Evolutionary conservation across 352 stramenopile genomes (phyloP).

Genomic region (Pythium monospermum): DNA sequence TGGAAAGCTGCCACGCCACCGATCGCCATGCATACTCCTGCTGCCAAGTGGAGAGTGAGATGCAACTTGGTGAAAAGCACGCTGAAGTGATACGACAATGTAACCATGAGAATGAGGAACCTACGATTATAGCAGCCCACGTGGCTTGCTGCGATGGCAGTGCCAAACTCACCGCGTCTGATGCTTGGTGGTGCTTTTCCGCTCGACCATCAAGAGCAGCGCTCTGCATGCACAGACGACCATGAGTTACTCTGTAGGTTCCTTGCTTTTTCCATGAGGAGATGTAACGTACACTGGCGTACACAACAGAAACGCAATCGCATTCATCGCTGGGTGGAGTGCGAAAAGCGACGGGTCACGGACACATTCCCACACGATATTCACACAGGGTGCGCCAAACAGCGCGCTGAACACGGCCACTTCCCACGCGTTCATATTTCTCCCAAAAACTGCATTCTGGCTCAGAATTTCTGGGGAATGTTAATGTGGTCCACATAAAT

Average conservation of each 20-base stretch:
- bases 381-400: conserved; percentile 44
- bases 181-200: conserved; percentile 35
- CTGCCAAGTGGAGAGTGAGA: conserved; percentile 39
- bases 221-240: conserved; percentile 23
- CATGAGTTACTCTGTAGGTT: neutral
- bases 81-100: conserved; percentile 14
- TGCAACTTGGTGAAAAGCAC: conserved; percentile 55
- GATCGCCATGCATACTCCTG: conserved; percentile 29
- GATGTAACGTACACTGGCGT: conserved; percentile 31
- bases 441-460: neutral
- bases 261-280: neutral
- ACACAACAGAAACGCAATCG: conserved; percentile 46
- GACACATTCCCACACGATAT: conserved; percentile 42
- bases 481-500: conserved; percentile 11
- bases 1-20: conserved; percentile 35
- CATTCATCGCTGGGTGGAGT: conserved; percentile 49
- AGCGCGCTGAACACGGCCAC: conserved; percentile 29
- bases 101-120: neutral
- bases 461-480: conserved; percentile 1
- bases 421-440: conserved; percentile 17
- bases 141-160: no score
- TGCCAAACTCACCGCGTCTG: conserved; percentile 48
- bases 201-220: conserved; percentile 49
- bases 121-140: no score
- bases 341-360: conserved; percentile 44